Percentiles rank a stretch among this genome's conserved stretches.
phyloP scores from a whole-genome alignment of 805 yeast species.

The Ogataea polymorpha region DNA sequence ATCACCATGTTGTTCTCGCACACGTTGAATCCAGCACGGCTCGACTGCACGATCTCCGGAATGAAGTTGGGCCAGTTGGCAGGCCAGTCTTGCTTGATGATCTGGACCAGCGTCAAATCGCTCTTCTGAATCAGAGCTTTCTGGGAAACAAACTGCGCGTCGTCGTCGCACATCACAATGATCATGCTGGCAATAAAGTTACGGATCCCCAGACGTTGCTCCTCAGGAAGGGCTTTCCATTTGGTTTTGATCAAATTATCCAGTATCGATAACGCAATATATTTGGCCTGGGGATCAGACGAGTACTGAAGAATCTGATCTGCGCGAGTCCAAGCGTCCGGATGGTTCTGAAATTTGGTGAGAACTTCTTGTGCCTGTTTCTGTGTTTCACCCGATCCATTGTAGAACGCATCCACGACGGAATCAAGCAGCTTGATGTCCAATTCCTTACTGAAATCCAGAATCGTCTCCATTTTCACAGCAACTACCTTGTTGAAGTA shows the following conservation, averaged over 20 bases:
- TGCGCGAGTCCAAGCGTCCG: constrained; percentile 93
- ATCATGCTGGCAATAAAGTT: constrained; percentile 94
- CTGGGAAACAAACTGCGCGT: constrained; percentile 62
- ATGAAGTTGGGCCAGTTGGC: constrained; percentile 96
- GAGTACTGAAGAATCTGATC: constrained; percentile 83
- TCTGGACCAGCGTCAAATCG: constrained; percentile 89
- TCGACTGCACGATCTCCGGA: constrained; percentile 85
- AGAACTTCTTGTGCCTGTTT: constrained; percentile 68
- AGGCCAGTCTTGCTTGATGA: constrained; percentile 98
- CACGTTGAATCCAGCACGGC: constrained; percentile 82
- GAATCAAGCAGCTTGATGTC: constrained; percentile 78
- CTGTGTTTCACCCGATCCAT: constrained; percentile 72
- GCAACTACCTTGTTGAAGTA: constrained; percentile 5
- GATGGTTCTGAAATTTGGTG: constrained; percentile 85
- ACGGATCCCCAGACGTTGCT: constrained; percentile 88
- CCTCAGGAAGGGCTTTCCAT: constrained; percentile 90
- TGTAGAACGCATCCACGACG: constrained; percentile 81
- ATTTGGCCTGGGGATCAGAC: constrained; percentile 81
- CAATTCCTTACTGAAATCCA: constrained; percentile 82
- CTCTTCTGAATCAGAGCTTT: constrained; percentile 87
- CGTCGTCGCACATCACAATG: constrained; percentile 84
- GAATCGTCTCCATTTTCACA: constrained; percentile 70
- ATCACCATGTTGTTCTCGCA: constrained; percentile 98
- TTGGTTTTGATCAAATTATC: constrained; percentile 87
- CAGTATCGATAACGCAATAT: constrained; percentile 84